Percentiles rank a stretch among this genome's conserved stretches.
Evolutionary conservation across 1,139 yeast genomes (phyloP).

Genomic region (Hansenula lynferdii): DNA sequence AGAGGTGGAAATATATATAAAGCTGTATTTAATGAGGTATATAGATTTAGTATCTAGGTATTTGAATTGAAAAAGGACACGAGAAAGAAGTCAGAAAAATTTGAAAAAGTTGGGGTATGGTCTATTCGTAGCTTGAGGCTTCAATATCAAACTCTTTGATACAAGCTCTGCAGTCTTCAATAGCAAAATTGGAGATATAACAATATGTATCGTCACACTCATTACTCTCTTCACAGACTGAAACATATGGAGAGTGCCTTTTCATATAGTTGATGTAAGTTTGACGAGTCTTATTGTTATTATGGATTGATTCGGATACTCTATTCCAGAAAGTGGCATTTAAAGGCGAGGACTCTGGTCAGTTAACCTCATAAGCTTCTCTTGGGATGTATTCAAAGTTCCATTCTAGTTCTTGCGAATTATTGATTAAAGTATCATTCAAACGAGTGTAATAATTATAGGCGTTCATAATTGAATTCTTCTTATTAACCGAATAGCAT

Average conservation of each 20-base stretch:
- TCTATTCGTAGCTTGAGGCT: neutral
- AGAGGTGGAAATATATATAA: too few species aligned
- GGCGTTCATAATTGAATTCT: conserved; percentile 55
- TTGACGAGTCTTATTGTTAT: conserved; percentile 38
- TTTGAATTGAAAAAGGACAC: too few species aligned
- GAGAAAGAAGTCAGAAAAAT: too few species aligned
- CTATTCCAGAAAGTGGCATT: conserved; percentile 58
- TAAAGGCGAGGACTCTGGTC: conserved; percentile 50
- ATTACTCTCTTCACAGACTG: conserved; percentile 36
- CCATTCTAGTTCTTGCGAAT: conserved; percentile 52
- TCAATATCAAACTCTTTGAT: neutral
- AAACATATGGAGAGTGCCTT: conserved; percentile 48
- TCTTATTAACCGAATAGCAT: conserved; percentile 62
- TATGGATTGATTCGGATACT: conserved; percentile 27
- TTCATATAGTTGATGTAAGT: conserved; percentile 41
- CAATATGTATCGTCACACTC: conserved; percentile 40
- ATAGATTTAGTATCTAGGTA: too few species aligned
- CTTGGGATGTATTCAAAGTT: conserved; percentile 50
- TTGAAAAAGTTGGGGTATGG: too few species aligned
- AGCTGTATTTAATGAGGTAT: too few species aligned
- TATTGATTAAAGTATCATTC: conserved; percentile 45
- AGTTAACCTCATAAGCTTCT: conserved; percentile 42
- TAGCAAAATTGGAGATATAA: conserved; percentile 26
- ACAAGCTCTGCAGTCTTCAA: neutral
- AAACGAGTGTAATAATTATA: conserved; percentile 50